These are phyloP conservation scores for Paracorniculantispora psalliotae DNA, from an alignment of 2,329 filamentous ascomycete genomes.

Conservation along the genomic window DNA sequence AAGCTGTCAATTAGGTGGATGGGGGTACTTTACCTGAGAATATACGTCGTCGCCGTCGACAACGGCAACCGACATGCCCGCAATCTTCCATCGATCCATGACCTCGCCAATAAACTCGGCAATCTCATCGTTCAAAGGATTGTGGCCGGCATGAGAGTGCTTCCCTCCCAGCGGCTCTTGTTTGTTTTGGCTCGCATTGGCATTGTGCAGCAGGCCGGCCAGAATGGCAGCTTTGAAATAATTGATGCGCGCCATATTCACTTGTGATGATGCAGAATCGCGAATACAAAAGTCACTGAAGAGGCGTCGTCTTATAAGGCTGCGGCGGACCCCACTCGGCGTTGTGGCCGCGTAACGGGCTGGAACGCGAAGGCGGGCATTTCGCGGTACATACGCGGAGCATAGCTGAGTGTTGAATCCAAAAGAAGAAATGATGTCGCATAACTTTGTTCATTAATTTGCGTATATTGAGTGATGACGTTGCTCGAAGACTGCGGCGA, in stretches of 20 bases:
- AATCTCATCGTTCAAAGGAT: conserved; percentile 1
- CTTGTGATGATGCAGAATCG: background rate
- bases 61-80: conserved; percentile 5
- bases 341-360: background rate
- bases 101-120: background rate
- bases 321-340: background rate
- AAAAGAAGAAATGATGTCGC: background rate
- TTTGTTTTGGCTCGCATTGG: background rate
- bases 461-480: background rate
- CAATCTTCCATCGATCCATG: conserved; percentile 6
- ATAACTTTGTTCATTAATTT: background rate
- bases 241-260: background rate
- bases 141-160: background rate
- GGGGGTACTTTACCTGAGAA: background rate
- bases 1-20: background rate
- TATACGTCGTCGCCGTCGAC: conserved; percentile 6
- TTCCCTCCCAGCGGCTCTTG: background rate
- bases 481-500: background rate
- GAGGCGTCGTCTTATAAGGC: background rate
- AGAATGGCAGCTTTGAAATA: background rate
- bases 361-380: background rate
- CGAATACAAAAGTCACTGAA: background rate
- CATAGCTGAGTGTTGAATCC: background rate
- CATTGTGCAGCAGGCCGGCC: background rate
- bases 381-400: background rate